Percentiles rank a stretch among this genome's conserved stretches.
Evolutionary conservation across 164 flowering plant genomes (phyloP).

Genomic region (Nelumbo lutea): DNA sequence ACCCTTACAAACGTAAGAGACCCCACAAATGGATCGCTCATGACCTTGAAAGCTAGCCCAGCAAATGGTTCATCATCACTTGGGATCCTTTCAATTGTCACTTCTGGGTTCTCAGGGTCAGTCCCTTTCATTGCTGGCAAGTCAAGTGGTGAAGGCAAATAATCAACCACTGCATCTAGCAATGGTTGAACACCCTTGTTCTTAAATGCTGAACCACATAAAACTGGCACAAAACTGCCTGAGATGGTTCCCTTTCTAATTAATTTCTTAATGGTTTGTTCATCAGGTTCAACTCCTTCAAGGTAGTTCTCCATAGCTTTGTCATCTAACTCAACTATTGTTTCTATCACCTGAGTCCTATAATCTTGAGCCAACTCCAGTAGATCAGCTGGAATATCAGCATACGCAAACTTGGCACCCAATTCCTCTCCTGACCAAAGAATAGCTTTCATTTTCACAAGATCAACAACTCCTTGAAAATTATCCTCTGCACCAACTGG

Average conservation of each 20-base stretch:
- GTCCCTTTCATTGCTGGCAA: conserved; percentile 85
- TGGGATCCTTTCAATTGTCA: conserved; percentile 46
- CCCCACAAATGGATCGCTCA: conserved; percentile 91
- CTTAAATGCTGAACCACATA: conserved; percentile 96
- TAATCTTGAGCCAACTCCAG: conserved; percentile 69
- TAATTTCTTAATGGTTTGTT: conserved; percentile 62
- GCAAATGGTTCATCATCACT: conserved; percentile 86
- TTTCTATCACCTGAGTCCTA: conserved; percentile 63
- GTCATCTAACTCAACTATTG: conserved; percentile 79
- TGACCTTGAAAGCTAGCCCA: conserved; percentile 95
- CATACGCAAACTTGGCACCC: conserved; percentile 78
- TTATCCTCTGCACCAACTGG: conserved; percentile 88
- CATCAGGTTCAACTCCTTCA: conserved; percentile 91
- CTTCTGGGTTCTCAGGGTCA: conserved; percentile 86
- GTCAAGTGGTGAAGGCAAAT: conserved; percentile 88
- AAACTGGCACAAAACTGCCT: conserved; percentile 71
- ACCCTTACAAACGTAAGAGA: conserved; percentile 92
- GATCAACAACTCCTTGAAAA: conserved; percentile 81
- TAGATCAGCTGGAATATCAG: conserved; percentile 83
- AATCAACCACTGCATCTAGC: conserved; percentile 90
- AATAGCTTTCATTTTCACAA: conserved; percentile 81
- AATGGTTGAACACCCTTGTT: conserved; percentile 95
- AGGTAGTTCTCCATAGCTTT: conserved; percentile 75
- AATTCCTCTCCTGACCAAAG: conserved; percentile 96
- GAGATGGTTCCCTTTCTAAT: conserved; percentile 79